Base-by-base conservation (phyloP, 2,329 filamentous ascomycete genomes). In the Whalleya microplaca region DNA sequence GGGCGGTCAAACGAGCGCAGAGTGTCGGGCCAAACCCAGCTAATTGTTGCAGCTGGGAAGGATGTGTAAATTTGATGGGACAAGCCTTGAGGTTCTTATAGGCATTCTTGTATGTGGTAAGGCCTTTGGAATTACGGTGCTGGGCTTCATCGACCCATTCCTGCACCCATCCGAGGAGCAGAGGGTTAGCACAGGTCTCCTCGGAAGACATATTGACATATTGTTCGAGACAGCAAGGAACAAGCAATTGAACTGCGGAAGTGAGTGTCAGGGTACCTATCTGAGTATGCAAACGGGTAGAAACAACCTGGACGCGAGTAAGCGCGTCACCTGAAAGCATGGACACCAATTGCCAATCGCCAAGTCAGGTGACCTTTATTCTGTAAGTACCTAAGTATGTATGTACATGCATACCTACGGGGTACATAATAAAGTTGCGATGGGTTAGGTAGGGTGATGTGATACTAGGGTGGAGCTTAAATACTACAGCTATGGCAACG, bases 21-120 rank as follows among this genome's bases (percentile, higher is more conserved):
- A 93, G 76, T 64, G 88, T 91, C 0, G 84, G 83, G 0, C 91
- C 91, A 56, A 92, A 86, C 0, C 89, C 89, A 58, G 85, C 86
- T n/a, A 95, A 80, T 64, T 88, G 83, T 64, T 87, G 82, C 1
- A 90, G 83, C 74, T 92, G 84, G 5, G 86, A 85, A 2, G 91
- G 90, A 69, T 95, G 91, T 18, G 82, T 76, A 63, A 92, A 90
- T 1, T 75, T 74, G 41, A 91, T 76, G 0, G 91, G 90, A 61
- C 90, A 93, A 12, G 84, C 84, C 72, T 87, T 90, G 71, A 95
- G 83, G 2, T 90, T 89, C 55, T 91, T 82, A 67, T 91, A 91
- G 1, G 91, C 91, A 64, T 88, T 85, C 62, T 84, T 89, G 72
- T 92, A 94, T 0, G 84, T 87, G n/a, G 81, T 84, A 21, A 86